Percentiles rank a stretch among this genome's conserved stretches.
Evolutionary conservation across 805 yeast genomes (phyloP).

Genomic region (Kockiozyma suomiensis): DNA sequence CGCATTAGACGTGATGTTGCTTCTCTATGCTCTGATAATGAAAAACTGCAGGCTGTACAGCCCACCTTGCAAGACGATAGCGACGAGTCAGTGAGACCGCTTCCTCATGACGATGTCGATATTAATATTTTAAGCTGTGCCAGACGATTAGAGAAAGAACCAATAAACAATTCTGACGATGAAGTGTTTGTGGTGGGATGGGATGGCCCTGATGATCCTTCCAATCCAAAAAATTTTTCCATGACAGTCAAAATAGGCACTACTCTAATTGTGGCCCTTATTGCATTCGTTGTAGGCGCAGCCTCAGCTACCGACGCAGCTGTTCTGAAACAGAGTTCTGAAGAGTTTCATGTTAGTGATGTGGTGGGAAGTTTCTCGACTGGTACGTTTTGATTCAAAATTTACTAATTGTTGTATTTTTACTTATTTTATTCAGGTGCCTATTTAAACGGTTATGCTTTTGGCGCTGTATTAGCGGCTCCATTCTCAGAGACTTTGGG

Average conservation of each 20-base stretch:
- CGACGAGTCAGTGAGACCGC: no score
- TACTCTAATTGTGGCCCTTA: constrained; percentile 21
- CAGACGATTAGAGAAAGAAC: neutral
- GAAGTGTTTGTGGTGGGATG: constrained; percentile 25
- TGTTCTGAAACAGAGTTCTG: constrained; percentile 21
- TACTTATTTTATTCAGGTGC: constrained; percentile 33
- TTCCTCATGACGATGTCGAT: neutral
- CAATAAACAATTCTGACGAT: neutral
- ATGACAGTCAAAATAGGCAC: constrained; percentile 8
- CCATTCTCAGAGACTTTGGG: constrained; percentile 75
- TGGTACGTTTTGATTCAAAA: constrained; percentile 7
- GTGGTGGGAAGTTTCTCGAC: constrained; percentile 25
- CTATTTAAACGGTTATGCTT: constrained; percentile 64
- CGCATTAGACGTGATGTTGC: neutral
- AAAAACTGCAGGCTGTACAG: neutral
- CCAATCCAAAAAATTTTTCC: constrained; percentile 24
- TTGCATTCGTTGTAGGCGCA: constrained; percentile 30
- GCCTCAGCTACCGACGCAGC: constrained; percentile 28
- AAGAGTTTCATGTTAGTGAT: constrained; percentile 24
- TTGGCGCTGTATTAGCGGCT: constrained; percentile 48
- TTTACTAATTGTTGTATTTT: neutral
- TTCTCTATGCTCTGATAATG: constrained; percentile 1
- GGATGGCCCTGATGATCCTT: constrained; percentile 30
- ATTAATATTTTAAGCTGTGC: constrained; percentile 4
- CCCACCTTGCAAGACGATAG: no score